Base-by-base conservation (phyloP, 2,329 filamentous ascomycete genomes). In the Talaromyces sp. region DNA sequence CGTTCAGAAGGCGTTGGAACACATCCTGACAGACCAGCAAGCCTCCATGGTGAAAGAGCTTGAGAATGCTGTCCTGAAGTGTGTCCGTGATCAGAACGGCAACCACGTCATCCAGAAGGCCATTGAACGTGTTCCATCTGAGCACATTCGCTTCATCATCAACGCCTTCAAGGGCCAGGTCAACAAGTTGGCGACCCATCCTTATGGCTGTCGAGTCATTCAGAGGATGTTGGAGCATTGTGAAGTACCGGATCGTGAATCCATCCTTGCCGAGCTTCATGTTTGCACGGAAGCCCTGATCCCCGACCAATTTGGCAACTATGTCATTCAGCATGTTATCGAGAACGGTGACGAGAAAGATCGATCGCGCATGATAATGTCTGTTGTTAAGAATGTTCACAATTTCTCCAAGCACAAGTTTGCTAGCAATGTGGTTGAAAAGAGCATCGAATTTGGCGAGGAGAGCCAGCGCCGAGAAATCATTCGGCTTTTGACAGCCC, bases 41-140 rank as follows among this genome's bases (percentile, higher is more conserved):
- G 88, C 87, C 11, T 85, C 86, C 60, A 85, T 97, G 68, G 88
- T 96, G 32, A 87, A 88, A 69, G 95, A 98, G 74, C 84, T 98
- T 1, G 87, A 93, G 71, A 81, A 84, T 28, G 84, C 92, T 59
- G 86, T 97, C 5, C 73, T 93, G 59, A 85, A 85, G 62, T 90
- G 93, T 61, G 88, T 96, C 65, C 89, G 88, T 67, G 90, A 97
- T 67, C 87, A 92, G 72, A 95, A 97, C 68, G 95, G 93, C 59
- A 99, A 99, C 74, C 95, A 99, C 67, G 95, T 99, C 30, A 88
- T 99, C 19, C 95, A 98, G 70, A 96, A 96, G 75, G 89, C 93
- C 10, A 92, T 99, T 63, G 89, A 95, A 70, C 81, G 88, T 68
- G 85, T 93, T 62, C 90, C 91, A 0, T 84, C 87, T 1, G 82